phyloP scores from a whole-genome alignment of 495 filamentous ascomycete genomes.

The Cenococcum geophilum region DNA sequence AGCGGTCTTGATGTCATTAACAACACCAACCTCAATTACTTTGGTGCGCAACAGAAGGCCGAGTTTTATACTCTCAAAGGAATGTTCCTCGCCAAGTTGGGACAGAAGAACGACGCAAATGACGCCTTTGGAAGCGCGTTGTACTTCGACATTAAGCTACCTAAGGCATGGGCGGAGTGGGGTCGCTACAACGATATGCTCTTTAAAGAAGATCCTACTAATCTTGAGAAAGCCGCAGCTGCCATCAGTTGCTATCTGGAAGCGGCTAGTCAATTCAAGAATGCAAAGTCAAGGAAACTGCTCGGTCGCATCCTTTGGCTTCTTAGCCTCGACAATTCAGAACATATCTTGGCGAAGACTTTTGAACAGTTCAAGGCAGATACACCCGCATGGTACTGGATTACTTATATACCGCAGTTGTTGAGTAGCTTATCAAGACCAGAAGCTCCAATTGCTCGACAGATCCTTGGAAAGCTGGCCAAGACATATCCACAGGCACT shows the following conservation, averaged over 20 bases:
- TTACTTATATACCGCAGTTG: slow-evolving; percentile 95
- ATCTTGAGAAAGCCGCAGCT: slow-evolving; percentile 75
- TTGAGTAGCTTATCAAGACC: slow-evolving; percentile 81
- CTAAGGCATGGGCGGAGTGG: slow-evolving; percentile 99
- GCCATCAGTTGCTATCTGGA: slow-evolving; percentile 95
- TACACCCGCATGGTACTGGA: slow-evolving; percentile 97
- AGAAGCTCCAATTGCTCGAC: slow-evolving; percentile 78
- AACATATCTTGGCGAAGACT: slow-evolving; percentile 67
- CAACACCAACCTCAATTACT: slow-evolving; percentile 98
- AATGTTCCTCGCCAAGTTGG: slow-evolving; percentile 95
- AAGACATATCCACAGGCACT: slow-evolving; percentile 89
- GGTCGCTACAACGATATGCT: slow-evolving; percentile 93
- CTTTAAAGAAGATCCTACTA: slow-evolving; percentile 80
- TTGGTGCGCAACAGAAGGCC: slow-evolving; percentile 89
- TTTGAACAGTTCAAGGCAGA: slow-evolving; percentile 96
- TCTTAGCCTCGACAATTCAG: slow-evolving; percentile 84
- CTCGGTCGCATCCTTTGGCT: slow-evolving; percentile 96
- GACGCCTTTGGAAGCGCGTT: slow-evolving; percentile 90
- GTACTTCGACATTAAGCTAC: slow-evolving; percentile 87
- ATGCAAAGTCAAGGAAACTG: slow-evolving; percentile 88
- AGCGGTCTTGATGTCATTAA: slow-evolving; percentile 97
- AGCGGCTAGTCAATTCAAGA: slow-evolving; percentile 92
- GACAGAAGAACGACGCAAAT: slow-evolving; percentile 81
- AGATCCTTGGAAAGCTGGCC: slow-evolving; percentile 83
- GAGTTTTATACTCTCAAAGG: slow-evolving; percentile 99